These are phyloP conservation scores for Penicilliopsis zonata DNA, from an alignment of 495 filamentous ascomycete species.

Conservation along the genomic window DNA sequence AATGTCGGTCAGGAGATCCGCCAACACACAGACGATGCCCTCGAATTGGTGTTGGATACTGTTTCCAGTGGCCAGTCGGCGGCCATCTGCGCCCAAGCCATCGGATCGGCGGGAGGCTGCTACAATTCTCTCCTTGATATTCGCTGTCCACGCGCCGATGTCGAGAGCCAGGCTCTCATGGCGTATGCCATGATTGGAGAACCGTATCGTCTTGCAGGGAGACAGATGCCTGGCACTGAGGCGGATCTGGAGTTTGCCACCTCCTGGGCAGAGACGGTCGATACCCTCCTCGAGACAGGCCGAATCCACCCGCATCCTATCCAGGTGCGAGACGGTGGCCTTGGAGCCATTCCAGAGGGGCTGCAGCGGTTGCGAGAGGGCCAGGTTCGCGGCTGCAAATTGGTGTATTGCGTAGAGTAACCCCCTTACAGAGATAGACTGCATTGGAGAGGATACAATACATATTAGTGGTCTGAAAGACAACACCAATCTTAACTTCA, in stretches of 20 bases:
- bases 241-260: slow-evolving; percentile 26
- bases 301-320: slow-evolving; percentile 39
- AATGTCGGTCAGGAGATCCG: slow-evolving; percentile 17
- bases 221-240: slow-evolving; percentile 16
- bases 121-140: slow-evolving; percentile 15
- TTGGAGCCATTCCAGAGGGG: slow-evolving; percentile 40
- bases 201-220: slow-evolving; percentile 21
- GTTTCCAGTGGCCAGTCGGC: slow-evolving; percentile 19
- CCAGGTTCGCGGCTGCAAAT: slow-evolving; percentile 45
- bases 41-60: slow-evolving; percentile 27
- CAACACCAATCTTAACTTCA: too few relatives aligned
- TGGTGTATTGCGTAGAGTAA: slow-evolving; percentile 39
- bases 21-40: slow-evolving; percentile 21
- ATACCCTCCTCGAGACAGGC: slow-evolving; percentile 33
- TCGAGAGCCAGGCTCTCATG: slow-evolving; percentile 19
- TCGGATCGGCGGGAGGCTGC: slow-evolving; percentile 23
- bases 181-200: slow-evolving; percentile 28
- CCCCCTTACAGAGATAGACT: too few relatives aligned
- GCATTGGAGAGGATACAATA: too few relatives aligned
- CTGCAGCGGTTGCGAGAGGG: slow-evolving; percentile 36
- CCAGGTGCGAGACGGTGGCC: slow-evolving; percentile 29
- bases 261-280: slow-evolving; percentile 21
- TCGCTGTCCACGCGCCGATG: slow-evolving; percentile 18
- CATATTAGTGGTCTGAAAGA: too few relatives aligned
- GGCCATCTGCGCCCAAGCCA: slow-evolving; percentile 25